These are phyloP conservation scores for Datura wrightii DNA, from an alignment of 257 asterid species.

Conservation along the genomic window DNA sequence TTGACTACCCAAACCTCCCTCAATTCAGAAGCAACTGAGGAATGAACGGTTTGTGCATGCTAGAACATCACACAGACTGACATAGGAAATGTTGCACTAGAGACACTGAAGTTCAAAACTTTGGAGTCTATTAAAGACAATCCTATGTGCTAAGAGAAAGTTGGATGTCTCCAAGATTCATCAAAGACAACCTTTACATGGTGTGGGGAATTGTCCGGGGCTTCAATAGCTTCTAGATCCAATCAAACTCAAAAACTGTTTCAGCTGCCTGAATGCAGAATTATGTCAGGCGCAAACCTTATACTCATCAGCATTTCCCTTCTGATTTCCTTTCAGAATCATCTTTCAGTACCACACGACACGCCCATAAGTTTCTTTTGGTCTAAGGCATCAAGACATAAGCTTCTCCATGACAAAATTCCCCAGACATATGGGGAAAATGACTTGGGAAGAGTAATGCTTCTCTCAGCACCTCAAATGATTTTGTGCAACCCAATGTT, in stretches of 20 bases:
- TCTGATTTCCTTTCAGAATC: background rate
- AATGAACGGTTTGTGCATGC: slow-evolving; percentile 11
- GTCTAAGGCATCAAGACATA: background rate
- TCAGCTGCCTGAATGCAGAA: background rate
- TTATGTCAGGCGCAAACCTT: background rate
- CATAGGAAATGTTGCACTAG: background rate
- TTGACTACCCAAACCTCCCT: background rate
- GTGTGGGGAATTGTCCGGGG: background rate
- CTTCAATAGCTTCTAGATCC: slow-evolving; percentile 21
- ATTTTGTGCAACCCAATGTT: slow-evolving; percentile 80
- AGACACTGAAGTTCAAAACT: background rate
- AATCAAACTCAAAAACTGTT: background rate
- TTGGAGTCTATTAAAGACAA: background rate
- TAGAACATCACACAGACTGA: background rate
- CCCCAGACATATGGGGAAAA: background rate
- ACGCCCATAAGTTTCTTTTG: slow-evolving; percentile 12
- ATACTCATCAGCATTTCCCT: background rate
- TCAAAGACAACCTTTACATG: background rate
- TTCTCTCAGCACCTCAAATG: slow-evolving; percentile 36
- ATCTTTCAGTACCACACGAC: slow-evolving; percentile 1
- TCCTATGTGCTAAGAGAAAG: background rate
- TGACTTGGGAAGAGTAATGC: background rate
- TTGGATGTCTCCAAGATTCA: slow-evolving; percentile 1
- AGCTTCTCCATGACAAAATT: background rate
- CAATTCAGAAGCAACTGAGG: slow-evolving; percentile 7